A percentile compares a stretch with the other conserved stretches of the same genome.
These are phyloP conservation scores for Gracilaria caudata DNA, from an alignment of 23 red algal genomes.

Conservation along the genomic window DNA sequence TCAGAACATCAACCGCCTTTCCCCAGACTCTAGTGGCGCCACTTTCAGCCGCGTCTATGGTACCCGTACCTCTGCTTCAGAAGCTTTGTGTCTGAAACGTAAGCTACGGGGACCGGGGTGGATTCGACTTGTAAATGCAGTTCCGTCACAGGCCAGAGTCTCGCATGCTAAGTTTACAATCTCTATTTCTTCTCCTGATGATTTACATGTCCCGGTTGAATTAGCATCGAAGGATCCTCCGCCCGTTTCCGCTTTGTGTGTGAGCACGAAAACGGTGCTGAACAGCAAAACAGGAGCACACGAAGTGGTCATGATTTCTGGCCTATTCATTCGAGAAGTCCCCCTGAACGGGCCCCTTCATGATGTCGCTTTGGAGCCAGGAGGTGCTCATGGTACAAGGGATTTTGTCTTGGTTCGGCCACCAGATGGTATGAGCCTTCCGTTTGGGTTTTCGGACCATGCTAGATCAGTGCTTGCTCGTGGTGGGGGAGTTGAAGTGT, in stretches of 20 bases:
- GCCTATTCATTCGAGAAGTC: slow-evolving; percentile 59
- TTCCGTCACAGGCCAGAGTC: slow-evolving; percentile 40
- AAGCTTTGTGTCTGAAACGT: slow-evolving; percentile 75
- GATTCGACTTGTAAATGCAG: slow-evolving; percentile 72
- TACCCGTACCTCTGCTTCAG: slow-evolving; percentile 54
- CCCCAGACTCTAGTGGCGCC: slow-evolving; percentile 51
- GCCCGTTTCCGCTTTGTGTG: slow-evolving; percentile 54
- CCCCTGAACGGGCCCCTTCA: slow-evolving; percentile 58
- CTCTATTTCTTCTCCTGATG: slow-evolving; percentile 9
- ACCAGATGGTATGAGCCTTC: slow-evolving; percentile 63
- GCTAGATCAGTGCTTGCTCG: slow-evolving; percentile 40
- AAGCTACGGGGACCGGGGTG: slow-evolving; percentile 85
- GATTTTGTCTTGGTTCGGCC: slow-evolving; percentile 79
- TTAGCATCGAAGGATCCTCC: slow-evolving; percentile 51
- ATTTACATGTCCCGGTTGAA: slow-evolving; percentile 22
- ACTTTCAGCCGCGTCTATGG: slow-evolving; percentile 91
- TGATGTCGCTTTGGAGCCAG: slow-evolving; percentile 55
- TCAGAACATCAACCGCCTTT: slow-evolving; percentile 31
- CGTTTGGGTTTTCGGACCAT: slow-evolving; percentile 73
- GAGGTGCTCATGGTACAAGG: slow-evolving; percentile 28
- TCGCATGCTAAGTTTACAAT: slow-evolving; percentile 66
- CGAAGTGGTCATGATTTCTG: slow-evolving; percentile 76
- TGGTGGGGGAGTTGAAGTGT: slow-evolving; percentile 66
- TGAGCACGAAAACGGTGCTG: slow-evolving; percentile 71
- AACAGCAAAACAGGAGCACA: slow-evolving; percentile 47